Evolutionary conservation across 129 eudicot genomes (phyloP).

Genomic region (Flaveria trinervia): DNA sequence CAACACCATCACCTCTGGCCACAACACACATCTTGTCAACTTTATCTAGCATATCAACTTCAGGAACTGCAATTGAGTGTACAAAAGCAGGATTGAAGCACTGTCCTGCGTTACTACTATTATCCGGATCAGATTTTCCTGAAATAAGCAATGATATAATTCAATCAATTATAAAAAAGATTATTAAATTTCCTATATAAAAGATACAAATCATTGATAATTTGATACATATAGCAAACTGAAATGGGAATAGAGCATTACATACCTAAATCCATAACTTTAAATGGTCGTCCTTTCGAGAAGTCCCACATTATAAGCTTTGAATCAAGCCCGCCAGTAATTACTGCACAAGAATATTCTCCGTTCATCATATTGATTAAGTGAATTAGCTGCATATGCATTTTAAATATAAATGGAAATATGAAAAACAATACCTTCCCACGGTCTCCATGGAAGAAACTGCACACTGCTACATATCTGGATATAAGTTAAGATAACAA

Average conservation of each 20-base stretch:
- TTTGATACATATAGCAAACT: constrained; percentile 1
- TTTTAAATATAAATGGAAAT: not conserved
- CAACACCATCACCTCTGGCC: constrained; percentile 93
- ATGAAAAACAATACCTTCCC: constrained; percentile 77
- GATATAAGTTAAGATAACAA: constrained; percentile 35
- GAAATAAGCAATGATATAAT: not conserved
- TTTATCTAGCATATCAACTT: constrained; percentile 70
- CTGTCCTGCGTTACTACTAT: constrained; percentile 50
- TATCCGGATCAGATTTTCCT: constrained; percentile 49
- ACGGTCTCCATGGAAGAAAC: constrained; percentile 95
- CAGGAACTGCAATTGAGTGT: constrained; percentile 81
- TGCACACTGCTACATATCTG: constrained; percentile 98
- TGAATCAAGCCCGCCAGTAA: constrained; percentile 92
- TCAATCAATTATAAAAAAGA: constrained; percentile 4
- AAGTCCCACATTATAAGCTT: constrained; percentile 92
- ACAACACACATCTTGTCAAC: constrained; percentile 75
- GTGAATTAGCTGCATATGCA: constrained; percentile 10
- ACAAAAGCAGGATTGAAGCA: constrained; percentile 88
- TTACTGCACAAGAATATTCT: constrained; percentile 48
- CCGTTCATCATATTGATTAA: constrained; percentile 1
- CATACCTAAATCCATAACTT: constrained; percentile 77
- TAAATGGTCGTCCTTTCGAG: constrained; percentile 78
- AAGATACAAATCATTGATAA: not conserved
- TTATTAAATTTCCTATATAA: not conserved
- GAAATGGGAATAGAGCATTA: not conserved